phyloP scores from a whole-genome alignment of 306 rosid species.

The Castanea crenata region DNA sequence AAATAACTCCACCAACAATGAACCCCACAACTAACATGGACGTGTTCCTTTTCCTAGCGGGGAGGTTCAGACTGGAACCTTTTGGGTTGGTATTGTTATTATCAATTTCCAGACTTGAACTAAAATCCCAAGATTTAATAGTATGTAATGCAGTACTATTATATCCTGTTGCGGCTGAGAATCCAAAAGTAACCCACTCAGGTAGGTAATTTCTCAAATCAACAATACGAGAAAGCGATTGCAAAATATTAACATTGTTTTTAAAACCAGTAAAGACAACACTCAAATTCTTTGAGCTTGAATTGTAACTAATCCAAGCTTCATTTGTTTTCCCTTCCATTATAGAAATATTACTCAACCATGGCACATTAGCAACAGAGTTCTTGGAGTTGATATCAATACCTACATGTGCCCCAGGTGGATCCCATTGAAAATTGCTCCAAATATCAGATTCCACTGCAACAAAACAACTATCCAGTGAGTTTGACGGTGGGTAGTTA shows the following conservation, averaged over 20 bases:
- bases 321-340: constrained; percentile 20
- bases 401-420: constrained; percentile 34
- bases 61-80: not conserved
- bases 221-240: not conserved
- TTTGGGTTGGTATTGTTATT: no score
- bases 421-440: constrained; percentile 1
- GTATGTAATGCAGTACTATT: not conserved
- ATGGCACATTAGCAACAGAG: constrained; percentile 27
- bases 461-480: constrained; percentile 32
- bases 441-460: constrained; percentile 55
- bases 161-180: not conserved
- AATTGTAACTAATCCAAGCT: constrained; percentile 34
- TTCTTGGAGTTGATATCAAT: constrained; percentile 34
- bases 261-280: no score
- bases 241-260: not conserved
- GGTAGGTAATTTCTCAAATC: constrained; percentile 28
- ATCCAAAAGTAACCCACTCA: constrained; percentile 4
- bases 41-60: no score
- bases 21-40: not conserved
- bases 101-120: not conserved
- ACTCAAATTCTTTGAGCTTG: not conserved
- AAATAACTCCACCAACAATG: no score
- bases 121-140: constrained; percentile 4
- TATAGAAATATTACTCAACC: constrained; percentile 18
- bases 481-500: not conserved